Conservation (phyloP, 164 flowering plant genomes). For the Liriodendron chinense region DNA sequence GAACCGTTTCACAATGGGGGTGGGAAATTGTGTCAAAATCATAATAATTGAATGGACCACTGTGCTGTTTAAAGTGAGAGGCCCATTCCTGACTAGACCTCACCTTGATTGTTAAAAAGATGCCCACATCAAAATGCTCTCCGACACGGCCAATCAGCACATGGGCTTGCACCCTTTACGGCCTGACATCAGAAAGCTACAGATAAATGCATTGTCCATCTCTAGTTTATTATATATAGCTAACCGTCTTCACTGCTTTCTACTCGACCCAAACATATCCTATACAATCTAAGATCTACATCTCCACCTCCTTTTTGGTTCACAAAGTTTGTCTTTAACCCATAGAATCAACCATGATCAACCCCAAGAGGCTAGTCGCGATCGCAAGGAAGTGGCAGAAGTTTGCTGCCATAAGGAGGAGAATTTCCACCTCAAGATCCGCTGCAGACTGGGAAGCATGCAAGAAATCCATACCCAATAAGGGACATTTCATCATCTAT, state of each 20-base stretch:
- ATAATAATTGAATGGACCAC: neutral
- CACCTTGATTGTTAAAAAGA: neutral
- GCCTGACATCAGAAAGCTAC: neutral
- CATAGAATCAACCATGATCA: constrained; percentile 2
- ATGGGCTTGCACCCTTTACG: neutral
- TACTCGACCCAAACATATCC: neutral
- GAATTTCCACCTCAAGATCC: constrained; percentile 5
- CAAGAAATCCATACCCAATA: neutral
- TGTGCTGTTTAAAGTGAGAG: neutral
- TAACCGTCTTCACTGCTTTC: neutral
- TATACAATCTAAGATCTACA: neutral
- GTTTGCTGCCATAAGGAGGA: constrained; percentile 14
- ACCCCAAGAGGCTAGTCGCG: neutral
- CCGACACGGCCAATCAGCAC: neutral
- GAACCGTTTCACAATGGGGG: too few relatives aligned
- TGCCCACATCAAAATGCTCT: neutral
- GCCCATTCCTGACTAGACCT: too few relatives aligned
- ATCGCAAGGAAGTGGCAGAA: constrained; percentile 5
- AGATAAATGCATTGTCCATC: neutral
- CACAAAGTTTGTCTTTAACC: neutral
- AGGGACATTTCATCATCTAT: constrained; percentile 25
- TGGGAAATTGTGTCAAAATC: too few relatives aligned
- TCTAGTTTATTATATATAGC: neutral
- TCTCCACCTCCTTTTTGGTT: neutral
- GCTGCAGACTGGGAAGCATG: neutral